Percentiles rank a stretch among this genome's conserved stretches.
These are phyloP conservation scores for Sporothrix mexicana DNA, from an alignment of 2,329 filamentous ascomycete genomes.

Conservation along the genomic window DNA sequence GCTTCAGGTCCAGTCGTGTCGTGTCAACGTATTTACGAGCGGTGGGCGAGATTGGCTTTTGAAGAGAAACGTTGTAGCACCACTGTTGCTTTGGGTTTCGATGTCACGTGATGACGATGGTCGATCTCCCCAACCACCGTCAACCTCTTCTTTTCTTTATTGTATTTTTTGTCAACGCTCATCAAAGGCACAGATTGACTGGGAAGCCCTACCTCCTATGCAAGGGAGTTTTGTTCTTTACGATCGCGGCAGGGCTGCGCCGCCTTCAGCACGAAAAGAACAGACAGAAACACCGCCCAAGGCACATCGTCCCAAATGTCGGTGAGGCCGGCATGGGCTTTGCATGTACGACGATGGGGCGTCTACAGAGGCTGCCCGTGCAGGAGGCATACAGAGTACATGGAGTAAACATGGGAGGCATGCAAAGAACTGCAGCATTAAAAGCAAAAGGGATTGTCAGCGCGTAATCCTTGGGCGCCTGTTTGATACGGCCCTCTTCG, in stretches of 20 bases:
- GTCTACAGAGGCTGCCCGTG: background rate
- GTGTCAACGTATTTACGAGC: constrained; percentile 19
- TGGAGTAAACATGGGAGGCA: background rate
- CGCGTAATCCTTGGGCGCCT: background rate
- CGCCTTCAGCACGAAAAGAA: background rate
- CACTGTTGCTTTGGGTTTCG: background rate
- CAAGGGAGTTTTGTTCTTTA: constrained; percentile 2
- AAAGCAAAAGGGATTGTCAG: background rate
- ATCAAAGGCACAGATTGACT: background rate
- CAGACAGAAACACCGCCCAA: background rate
- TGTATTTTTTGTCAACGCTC: background rate
- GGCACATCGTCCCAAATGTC: constrained; percentile 23
- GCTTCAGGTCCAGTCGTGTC: no score
- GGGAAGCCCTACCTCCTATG: background rate
- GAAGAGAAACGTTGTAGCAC: no score
- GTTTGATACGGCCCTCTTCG: background rate
- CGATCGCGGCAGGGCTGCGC: background rate
- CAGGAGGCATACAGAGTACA: background rate
- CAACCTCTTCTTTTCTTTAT: background rate
- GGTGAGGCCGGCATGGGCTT: constrained; percentile 28
- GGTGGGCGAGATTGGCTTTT: background rate
- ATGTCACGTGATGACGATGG: background rate
- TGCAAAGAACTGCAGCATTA: background rate
- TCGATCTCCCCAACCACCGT: constrained; percentile 5
- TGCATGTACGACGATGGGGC: constrained; percentile 22